Evolutionary conservation across 768 basidiomycete genomes (phyloP).

Genomic region (Calocera viscosa): DNA sequence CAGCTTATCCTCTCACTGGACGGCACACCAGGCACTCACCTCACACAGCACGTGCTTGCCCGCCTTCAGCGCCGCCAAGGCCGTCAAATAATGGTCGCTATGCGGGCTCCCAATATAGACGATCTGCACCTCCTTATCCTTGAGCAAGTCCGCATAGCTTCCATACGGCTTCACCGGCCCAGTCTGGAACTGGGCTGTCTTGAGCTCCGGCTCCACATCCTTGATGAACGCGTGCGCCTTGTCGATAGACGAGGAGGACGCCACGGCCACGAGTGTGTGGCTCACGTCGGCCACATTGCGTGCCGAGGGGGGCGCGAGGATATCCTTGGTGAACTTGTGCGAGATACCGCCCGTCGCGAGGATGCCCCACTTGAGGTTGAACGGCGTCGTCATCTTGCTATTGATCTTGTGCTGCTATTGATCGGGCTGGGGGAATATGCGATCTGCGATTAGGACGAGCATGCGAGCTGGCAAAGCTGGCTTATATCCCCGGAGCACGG

Average conservation of each 20-base stretch:
- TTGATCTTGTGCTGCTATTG: neutral
- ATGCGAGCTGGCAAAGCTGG: neutral
- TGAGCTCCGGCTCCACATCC: neutral
- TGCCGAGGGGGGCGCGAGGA: conserved; percentile 14
- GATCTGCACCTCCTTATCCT: conserved; percentile 18
- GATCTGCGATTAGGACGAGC: neutral
- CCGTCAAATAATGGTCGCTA: conserved; percentile 18
- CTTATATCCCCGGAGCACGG: neutral
- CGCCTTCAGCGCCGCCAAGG: conserved; percentile 15
- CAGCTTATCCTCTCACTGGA: neutral
- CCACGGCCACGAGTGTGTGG: conserved; percentile 14
- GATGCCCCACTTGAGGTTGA: conserved; percentile 16
- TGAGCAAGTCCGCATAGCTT: conserved; percentile 17
- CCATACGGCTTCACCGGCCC: conserved; percentile 15
- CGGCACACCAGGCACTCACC: conserved; percentile 2
- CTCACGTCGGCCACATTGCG: conserved; percentile 13
- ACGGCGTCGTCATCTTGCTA: neutral
- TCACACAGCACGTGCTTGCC: conserved; percentile 20
- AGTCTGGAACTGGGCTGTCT: neutral
- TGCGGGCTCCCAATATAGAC: conserved; percentile 19
- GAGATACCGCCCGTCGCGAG: conserved; percentile 15
- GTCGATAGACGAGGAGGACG: conserved; percentile 11
- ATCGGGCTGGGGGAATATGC: neutral
- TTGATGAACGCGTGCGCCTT: conserved; percentile 13
- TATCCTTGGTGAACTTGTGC: conserved; percentile 14